phyloP scores from a whole-genome alignment of 106 monocot species.

The Dioscorea zingiberensis region DNA sequence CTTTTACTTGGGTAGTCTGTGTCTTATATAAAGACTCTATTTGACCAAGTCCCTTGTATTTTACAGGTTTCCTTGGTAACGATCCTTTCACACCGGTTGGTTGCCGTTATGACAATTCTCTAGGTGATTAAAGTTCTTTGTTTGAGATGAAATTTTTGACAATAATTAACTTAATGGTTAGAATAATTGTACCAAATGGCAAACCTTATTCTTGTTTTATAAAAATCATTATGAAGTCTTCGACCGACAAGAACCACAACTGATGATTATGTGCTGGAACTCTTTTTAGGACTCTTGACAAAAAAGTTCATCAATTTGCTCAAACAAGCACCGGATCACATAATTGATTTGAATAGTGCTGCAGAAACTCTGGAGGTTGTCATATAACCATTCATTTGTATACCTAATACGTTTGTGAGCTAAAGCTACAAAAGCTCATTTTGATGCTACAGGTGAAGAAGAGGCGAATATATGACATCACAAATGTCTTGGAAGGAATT shows the following conservation, averaged over 20 bases:
- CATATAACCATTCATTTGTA: too few relatives aligned
- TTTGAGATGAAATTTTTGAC: neutral
- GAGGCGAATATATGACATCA: conserved; percentile 93
- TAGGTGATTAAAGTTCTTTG: conserved; percentile 47
- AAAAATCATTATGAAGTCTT: neutral
- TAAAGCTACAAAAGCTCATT: neutral
- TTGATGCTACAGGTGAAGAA: conserved; percentile 62
- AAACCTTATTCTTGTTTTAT: too few relatives aligned
- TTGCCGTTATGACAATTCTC: conserved; percentile 82
- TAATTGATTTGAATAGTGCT: conserved; percentile 89
- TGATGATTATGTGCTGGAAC: conserved; percentile 1
- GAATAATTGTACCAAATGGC: neutral
- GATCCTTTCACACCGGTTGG: conserved; percentile 51
- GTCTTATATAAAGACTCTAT: neutral
- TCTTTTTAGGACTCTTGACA: conserved; percentile 62
- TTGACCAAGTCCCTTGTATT: neutral
- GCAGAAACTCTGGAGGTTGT: conserved; percentile 80
- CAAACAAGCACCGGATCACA: conserved; percentile 70
- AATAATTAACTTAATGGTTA: neutral
- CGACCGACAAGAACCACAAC: neutral
- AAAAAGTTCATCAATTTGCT: conserved; percentile 84
- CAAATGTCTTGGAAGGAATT: conserved; percentile 94
- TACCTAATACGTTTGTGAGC: neutral
- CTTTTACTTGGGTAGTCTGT: too few relatives aligned
- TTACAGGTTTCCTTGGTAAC: conserved; percentile 64